phyloP scores from a whole-genome alignment of 208 protist species.

The Leishmania major region DNA sequence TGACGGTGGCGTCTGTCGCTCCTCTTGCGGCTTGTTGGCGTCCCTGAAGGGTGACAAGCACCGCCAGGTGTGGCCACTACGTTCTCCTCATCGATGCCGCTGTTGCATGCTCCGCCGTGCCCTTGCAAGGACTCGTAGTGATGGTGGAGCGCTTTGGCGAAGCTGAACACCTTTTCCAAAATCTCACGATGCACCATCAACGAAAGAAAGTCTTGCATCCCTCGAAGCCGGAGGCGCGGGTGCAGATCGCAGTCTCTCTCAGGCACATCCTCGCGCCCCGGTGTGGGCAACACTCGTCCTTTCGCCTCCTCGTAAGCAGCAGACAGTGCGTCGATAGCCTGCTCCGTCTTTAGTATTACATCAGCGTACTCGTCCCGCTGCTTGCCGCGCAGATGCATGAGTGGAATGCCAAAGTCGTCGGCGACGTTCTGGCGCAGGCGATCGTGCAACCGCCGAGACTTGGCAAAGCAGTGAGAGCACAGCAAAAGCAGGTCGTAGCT shows the following conservation, averaged over 20 bases:
- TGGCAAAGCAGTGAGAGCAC: slow-evolving; percentile 58
- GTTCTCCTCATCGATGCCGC: not conserved
- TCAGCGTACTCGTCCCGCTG: slow-evolving; percentile 15
- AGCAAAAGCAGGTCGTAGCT: slow-evolving; percentile 73
- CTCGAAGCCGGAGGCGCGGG: slow-evolving; percentile 21
- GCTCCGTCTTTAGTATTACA: not conserved
- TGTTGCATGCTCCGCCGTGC: not conserved
- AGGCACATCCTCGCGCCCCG: not conserved
- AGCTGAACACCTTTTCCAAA: slow-evolving; percentile 49
- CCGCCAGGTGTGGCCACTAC: not conserved
- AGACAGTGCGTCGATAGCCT: not conserved
- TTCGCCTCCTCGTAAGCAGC: slow-evolving; percentile 8
- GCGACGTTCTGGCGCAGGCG: slow-evolving; percentile 30
- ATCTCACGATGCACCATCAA: slow-evolving; percentile 41
- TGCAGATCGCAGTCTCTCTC: slow-evolving; percentile 27
- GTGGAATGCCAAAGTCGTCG: slow-evolving; percentile 52
- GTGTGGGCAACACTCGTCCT: not conserved
- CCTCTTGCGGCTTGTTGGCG: not conserved
- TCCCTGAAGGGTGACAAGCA: not conserved
- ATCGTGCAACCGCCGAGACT: slow-evolving; percentile 37
- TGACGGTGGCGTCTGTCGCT: not conserved
- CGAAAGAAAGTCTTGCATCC: slow-evolving; percentile 40
- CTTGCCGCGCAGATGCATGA: slow-evolving; percentile 28
- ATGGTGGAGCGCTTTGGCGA: slow-evolving; percentile 48
- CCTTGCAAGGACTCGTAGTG: slow-evolving; percentile 23